These are phyloP conservation scores for Aspergillus sp. DNA, from an alignment of 2,329 filamentous ascomycete species.

Conservation along the genomic window DNA sequence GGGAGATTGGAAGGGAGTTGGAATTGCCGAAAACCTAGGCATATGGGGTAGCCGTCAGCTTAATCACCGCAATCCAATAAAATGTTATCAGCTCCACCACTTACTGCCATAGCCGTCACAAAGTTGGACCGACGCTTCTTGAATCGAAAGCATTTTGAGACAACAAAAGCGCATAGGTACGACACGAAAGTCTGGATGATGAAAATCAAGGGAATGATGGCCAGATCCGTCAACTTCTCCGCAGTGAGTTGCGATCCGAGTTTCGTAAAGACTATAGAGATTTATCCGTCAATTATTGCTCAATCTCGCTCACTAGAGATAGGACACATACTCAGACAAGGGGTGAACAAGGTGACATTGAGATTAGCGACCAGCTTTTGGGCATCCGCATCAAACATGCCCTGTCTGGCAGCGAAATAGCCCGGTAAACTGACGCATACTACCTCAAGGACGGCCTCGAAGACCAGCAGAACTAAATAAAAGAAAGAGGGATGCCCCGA, in stretches of 20 bases:
- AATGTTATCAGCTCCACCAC: slow-evolving; percentile 15
- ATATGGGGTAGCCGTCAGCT: not conserved
- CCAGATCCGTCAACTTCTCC: slow-evolving; percentile 81
- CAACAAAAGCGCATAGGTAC: slow-evolving; percentile 63
- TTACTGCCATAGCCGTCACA: slow-evolving; percentile 84
- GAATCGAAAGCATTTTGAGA: slow-evolving; percentile 73
- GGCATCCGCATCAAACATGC: slow-evolving; percentile 90
- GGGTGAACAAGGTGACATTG: slow-evolving; percentile 93
- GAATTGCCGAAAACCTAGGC: slow-evolving; percentile 85
- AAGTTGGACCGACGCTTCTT: slow-evolving; percentile 85
- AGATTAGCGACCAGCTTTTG: slow-evolving; percentile 96
- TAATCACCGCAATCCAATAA: not conserved
- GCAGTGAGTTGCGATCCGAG: slow-evolving; percentile 89
- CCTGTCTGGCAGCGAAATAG: slow-evolving; percentile 81
- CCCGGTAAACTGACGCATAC: slow-evolving; percentile 91
- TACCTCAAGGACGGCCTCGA: slow-evolving; percentile 90
- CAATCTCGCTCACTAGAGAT: not conserved
- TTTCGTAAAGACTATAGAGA: slow-evolving; percentile 77
- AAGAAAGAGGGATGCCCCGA: slow-evolving; percentile 44
- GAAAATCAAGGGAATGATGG: slow-evolving; percentile 94
- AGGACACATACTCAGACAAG: slow-evolving; percentile 71
- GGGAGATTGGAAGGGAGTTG: slow-evolving; percentile 92
- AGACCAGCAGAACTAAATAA: slow-evolving; percentile 72
- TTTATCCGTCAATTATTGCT: not conserved
- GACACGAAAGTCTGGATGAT: slow-evolving; percentile 80